These are phyloP conservation scores for Tanacetum coccineum DNA, from an alignment of 129 eudicot species.

Conservation along the genomic window DNA sequence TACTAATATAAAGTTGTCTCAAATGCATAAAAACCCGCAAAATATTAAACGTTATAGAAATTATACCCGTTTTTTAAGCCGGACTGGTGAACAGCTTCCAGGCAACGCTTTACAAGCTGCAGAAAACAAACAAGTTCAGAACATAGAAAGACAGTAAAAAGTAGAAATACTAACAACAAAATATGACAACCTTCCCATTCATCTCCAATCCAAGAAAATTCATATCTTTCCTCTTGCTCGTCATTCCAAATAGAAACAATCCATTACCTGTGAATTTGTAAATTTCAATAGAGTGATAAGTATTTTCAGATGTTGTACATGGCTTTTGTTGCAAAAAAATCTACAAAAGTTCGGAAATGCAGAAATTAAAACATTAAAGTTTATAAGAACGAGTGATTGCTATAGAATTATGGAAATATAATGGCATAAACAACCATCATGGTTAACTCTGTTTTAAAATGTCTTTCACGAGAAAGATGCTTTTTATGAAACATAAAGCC, in stretches of 20 bases:
- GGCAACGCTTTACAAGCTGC: constrained; percentile 78
- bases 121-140: constrained; percentile 27
- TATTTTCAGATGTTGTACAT: too few relatives aligned
- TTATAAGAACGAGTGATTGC: not conserved
- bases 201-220: constrained; percentile 85
- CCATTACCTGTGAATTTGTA: too few relatives aligned
- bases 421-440: constrained; percentile 3
- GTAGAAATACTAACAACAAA: not conserved
- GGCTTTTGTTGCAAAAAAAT: not conserved
- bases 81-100: constrained; percentile 38
- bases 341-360: not conserved
- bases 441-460: not conserved
- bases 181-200: constrained; percentile 54
- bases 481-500: constrained; percentile 7
- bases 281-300: too few relatives aligned
- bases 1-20: too few relatives aligned
- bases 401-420: not conserved
- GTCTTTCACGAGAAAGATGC: not conserved
- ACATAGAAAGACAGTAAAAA: not conserved
- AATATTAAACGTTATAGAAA: not conserved
- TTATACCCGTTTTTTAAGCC: constrained; percentile 54
- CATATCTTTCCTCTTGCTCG: constrained; percentile 54
- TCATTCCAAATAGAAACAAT: constrained; percentile 75
- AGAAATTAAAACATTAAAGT: not conserved
- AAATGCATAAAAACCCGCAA: not conserved